Conservation (phyloP, 2,329 filamentous ascomycete species). For the Phaeosphaeriaceae sp. region DNA sequence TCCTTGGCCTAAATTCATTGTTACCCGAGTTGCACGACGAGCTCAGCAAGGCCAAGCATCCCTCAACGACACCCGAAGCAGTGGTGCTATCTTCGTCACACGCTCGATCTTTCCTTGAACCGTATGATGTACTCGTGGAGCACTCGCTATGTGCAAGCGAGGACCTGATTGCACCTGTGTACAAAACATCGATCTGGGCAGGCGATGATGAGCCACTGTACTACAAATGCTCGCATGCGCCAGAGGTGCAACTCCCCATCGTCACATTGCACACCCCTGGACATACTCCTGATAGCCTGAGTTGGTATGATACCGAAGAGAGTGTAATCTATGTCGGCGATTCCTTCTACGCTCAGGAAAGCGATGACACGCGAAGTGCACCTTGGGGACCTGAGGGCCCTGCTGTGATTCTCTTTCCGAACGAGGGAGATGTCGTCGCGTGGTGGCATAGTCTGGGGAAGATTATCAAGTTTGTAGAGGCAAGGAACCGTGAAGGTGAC, state of each 20-base stretch:
- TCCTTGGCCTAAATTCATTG: slow-evolving; percentile 12
- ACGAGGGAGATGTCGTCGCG: slow-evolving; percentile 9
- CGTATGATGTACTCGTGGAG: background rate
- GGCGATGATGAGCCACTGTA: background rate
- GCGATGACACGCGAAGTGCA: background rate
- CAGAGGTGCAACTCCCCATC: slow-evolving; percentile 4
- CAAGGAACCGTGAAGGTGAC: background rate
- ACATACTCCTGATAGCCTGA: slow-evolving; percentile 19
- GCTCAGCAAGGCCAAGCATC: too few relatives aligned
- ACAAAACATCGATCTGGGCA: background rate
- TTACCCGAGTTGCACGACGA: background rate
- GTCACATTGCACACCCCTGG: slow-evolving; percentile 15
- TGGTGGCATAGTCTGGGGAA: slow-evolving; percentile 16
- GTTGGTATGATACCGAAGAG: slow-evolving; percentile 12
- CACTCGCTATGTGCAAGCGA: background rate
- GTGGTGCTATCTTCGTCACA: background rate
- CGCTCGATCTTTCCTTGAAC: background rate
- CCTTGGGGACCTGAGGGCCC: background rate
- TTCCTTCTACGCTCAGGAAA: slow-evolving; percentile 10
- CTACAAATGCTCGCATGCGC: background rate
- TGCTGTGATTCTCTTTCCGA: slow-evolving; percentile 16
- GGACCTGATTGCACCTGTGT: background rate
- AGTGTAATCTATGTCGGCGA: slow-evolving; percentile 16
- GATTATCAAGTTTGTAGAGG: background rate
- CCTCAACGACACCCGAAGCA: background rate